A percentile compares a stretch with the other conserved stretches of the same genome.
These are phyloP conservation scores for Xylariaceae sp. DNA, from an alignment of 2,329 filamentous ascomycete species.

Conservation along the genomic window DNA sequence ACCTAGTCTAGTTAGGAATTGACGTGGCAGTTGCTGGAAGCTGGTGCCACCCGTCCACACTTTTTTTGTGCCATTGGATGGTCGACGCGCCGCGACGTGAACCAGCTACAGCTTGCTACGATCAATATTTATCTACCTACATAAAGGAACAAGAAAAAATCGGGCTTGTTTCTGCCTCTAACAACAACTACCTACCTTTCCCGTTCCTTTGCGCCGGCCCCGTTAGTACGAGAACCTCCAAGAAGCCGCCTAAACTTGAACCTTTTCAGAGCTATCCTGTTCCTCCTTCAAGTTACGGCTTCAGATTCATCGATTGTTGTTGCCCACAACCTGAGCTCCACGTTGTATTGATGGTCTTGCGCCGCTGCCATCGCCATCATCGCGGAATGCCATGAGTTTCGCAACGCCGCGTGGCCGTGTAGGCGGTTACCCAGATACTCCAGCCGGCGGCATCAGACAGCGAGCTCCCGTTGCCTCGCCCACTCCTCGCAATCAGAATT, in stretches of 20 bases:
- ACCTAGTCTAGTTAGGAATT: neutral
- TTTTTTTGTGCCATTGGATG: constrained; percentile 13
- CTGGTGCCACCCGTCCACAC: constrained; percentile 11
- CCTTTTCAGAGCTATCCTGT: neutral
- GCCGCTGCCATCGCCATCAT: constrained; percentile 39
- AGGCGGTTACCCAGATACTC: constrained; percentile 80
- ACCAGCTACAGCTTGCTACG: constrained; percentile 18
- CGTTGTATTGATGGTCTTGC: constrained; percentile 20
- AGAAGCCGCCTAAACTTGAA: too few relatives aligned
- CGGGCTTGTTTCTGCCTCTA: neutral
- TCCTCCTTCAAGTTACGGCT: neutral
- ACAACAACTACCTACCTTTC: neutral
- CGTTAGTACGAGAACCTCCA: neutral
- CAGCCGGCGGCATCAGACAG: constrained; percentile 55
- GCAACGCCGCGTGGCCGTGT: constrained; percentile 82
- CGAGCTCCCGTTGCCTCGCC: constrained; percentile 40
- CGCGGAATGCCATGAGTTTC: constrained; percentile 74
- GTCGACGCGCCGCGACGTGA: constrained; percentile 38
- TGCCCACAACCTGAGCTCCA: neutral
- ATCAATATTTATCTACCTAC: constrained; percentile 24
- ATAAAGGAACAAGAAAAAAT: too few relatives aligned
- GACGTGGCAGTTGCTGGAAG: neutral
- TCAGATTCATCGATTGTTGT: neutral
- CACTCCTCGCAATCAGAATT: constrained; percentile 1
- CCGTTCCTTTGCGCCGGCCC: neutral